Conservation (phyloP, 106 monocot species). For the Dendrobium chrysotoxum region DNA sequence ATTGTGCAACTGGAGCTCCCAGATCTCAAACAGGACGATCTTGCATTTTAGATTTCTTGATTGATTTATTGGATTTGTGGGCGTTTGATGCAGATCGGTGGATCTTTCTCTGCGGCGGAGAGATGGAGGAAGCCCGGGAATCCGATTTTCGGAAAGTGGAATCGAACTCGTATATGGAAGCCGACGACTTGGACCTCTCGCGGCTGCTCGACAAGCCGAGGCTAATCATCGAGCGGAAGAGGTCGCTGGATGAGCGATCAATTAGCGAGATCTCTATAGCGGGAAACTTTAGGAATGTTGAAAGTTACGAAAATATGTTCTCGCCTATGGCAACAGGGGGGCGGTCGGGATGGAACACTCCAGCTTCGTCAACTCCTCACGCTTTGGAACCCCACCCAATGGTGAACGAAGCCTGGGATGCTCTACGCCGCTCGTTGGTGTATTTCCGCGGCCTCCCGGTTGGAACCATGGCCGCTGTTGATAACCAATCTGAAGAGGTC, state of each 20-base stretch:
- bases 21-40: background rate
- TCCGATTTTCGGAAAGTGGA: slow-evolving; percentile 19
- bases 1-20: background rate
- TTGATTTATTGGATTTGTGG: background rate
- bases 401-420: slow-evolving; percentile 83
- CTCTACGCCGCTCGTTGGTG: slow-evolving; percentile 66
- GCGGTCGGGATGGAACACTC: slow-evolving; percentile 41
- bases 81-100: slow-evolving; percentile 1
- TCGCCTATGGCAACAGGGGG: slow-evolving; percentile 37
- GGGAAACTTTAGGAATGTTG: slow-evolving; percentile 25
- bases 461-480: slow-evolving; percentile 82
- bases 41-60: background rate
- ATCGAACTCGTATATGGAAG: slow-evolving; percentile 34
- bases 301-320: slow-evolving; percentile 46
- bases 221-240: slow-evolving; percentile 73
- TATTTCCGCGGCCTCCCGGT: slow-evolving; percentile 69
- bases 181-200: slow-evolving; percentile 42
- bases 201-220: slow-evolving; percentile 37
- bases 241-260: slow-evolving; percentile 79
- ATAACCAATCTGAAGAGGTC: slow-evolving; percentile 83
- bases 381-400: slow-evolving; percentile 83
- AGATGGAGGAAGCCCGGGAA: slow-evolving; percentile 14
- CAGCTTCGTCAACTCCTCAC: slow-evolving; percentile 24
- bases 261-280: slow-evolving; percentile 53
- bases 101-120: background rate